Evolutionary conservation across 2,329 filamentous ascomycete genomes (phyloP).

Genomic region (Rosellinia necatrix): DNA sequence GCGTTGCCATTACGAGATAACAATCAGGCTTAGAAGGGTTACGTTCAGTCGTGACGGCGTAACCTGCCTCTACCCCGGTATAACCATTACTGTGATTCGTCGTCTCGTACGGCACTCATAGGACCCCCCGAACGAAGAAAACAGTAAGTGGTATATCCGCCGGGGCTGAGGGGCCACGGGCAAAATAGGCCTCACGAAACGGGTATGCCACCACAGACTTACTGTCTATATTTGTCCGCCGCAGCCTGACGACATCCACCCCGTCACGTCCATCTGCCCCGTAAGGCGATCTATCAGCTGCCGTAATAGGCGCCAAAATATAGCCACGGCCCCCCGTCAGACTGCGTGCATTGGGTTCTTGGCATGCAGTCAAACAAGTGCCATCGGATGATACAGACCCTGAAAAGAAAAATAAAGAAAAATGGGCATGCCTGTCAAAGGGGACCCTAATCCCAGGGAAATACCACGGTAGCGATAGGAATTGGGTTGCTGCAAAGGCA

Average conservation of each 20-base stretch:
- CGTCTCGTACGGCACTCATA: neutral
- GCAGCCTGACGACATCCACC: neutral
- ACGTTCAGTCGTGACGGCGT: neutral
- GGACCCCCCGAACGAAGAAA: neutral
- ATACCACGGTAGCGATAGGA: conserved; percentile 3
- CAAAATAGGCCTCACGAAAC: conserved; percentile 3
- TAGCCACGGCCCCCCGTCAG: neutral
- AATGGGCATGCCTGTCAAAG: neutral
- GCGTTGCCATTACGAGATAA: conserved; percentile 5
- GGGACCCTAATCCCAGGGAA: neutral
- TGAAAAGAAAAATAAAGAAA: no score
- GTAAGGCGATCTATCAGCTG: conserved; percentile 4
- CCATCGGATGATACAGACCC: neutral
- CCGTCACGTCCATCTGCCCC: neutral
- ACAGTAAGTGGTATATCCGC: neutral
- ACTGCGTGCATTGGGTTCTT: conserved; percentile 2
- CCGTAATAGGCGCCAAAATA: conserved; percentile 1
- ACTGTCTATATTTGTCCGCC: neutral
- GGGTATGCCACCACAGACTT: conserved; percentile 6
- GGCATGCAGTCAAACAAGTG: neutral
- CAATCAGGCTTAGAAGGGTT: neutral
- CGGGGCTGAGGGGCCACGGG: neutral
- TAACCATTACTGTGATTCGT: neutral
- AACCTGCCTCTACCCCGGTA: neutral
- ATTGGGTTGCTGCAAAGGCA: neutral